Conservation (phyloP, 192 early-diverging fungal species). For the Linderina pennispora region DNA sequence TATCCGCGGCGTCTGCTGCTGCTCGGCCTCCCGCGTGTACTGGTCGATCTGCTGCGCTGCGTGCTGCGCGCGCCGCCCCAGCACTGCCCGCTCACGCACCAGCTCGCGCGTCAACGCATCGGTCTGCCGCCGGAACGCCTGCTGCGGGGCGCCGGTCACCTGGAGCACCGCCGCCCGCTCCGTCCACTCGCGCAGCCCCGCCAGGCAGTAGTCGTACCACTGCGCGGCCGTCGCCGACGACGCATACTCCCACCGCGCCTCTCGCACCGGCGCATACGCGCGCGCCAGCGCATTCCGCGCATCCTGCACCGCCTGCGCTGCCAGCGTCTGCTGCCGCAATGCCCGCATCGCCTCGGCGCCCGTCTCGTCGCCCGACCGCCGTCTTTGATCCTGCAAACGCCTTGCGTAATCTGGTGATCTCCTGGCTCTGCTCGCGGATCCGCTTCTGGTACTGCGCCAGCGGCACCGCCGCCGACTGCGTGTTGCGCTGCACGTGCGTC, state of each 20-base stretch:
- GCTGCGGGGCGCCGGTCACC: constrained; percentile 5
- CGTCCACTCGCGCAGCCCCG: constrained; percentile 34
- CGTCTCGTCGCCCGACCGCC: constrained; percentile 7
- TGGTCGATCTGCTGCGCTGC: constrained; percentile 32
- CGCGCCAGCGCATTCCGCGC: constrained; percentile 36
- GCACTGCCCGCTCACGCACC: constrained; percentile 28
- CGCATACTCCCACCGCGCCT: constrained; percentile 43
- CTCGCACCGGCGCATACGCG: constrained; percentile 40
- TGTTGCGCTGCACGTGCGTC: constrained; percentile 58
- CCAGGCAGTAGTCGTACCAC: constrained; percentile 32
- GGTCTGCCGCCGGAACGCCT: constrained; percentile 26
- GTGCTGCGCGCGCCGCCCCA: constrained; percentile 39
- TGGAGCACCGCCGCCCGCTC: constrained; percentile 3
- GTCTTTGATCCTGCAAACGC: constrained; percentile 25
- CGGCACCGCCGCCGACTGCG: constrained; percentile 52
- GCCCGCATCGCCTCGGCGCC: constrained; percentile 28
- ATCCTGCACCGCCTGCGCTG: constrained; percentile 43
- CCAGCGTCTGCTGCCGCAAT: constrained; percentile 38
- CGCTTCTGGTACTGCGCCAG: constrained; percentile 56
- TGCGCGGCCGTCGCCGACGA: constrained; percentile 25
- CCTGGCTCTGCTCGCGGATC: constrained; percentile 56
- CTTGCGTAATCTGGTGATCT: constrained; percentile 50
- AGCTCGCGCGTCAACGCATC: constrained; percentile 38
- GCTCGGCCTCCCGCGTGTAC: constrained; percentile 28
- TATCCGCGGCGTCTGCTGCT: constrained; percentile 22